Evolutionary conservation across 345 rosid genomes (phyloP), one percentile per base, ranked within the genome.

Genomic region (Sisymbrium irio): DNA sequence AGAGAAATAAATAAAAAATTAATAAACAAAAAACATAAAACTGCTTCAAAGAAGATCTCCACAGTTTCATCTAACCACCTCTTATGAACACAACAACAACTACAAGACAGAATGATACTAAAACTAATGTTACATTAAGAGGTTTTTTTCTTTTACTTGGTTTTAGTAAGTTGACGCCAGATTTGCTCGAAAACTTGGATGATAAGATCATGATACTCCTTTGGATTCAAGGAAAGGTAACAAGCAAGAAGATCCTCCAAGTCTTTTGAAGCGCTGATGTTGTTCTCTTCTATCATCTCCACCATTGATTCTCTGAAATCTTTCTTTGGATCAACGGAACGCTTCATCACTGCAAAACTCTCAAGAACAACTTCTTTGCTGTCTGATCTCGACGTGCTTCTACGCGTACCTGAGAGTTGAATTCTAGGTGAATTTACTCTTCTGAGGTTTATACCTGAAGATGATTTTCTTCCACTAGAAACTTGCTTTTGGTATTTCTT

Each of bases 201-300:
- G 58, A 93, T 93, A 15, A 85, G 75, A 56, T 83, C 82, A 75
- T 91, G 98, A 64, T 87, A 84, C 62, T 89, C 84, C 8, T 77
- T 81, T 4, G 89, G 79, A 81, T 93, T 93, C 63, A 93, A 78
- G 3, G 87, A 79, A 44, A 93, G 87, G 69, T 89, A 93, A 60
- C 94, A 89, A 28, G 94, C 97, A 45, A 93, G 98, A 56, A 93
- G 93, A 59, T 91, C 89, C 65, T 93, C 97, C 78, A 93, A 78
- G 65, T 89, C 98, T 57, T 86, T 83, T 2, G 92, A 76, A 14
- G 77, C 73, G 50, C 78, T 83, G 30, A 93, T 84, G 32, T 87
- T 86, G 75, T 91, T 86, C 78, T 85, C 98, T 75, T 79, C 78
- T 25, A 93, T 89, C 97, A 93, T 93, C 82, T 91, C 98, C 80